Conservation (phyloP, 106 monocot species). For the Iris macrosiphon region DNA sequence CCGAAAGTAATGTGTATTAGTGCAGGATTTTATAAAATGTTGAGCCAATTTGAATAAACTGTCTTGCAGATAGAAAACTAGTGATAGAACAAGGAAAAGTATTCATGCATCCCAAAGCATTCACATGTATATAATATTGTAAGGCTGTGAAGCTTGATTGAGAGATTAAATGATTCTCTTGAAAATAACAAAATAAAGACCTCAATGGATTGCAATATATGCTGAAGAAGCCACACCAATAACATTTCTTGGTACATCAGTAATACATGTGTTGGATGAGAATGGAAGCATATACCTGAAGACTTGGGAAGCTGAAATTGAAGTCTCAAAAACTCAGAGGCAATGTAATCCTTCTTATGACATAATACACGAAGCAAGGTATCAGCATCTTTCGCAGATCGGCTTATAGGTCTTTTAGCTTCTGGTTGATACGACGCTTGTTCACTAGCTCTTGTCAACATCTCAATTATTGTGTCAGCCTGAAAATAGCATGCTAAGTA, state of each 20-base stretch:
- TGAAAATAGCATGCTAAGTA: constrained; percentile 19
- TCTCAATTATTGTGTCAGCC: constrained; percentile 57
- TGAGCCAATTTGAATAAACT: too few relatives aligned
- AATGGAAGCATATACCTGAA: constrained; percentile 38
- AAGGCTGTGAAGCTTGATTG: too few relatives aligned
- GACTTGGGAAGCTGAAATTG: constrained; percentile 72
- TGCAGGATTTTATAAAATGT: too few relatives aligned
- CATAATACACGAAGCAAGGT: constrained; percentile 65
- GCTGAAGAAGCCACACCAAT: neutral
- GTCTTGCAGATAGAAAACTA: too few relatives aligned
- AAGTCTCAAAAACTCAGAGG: constrained; percentile 65
- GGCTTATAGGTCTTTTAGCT: constrained; percentile 14
- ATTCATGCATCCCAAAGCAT: neutral
- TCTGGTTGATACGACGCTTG: constrained; percentile 19
- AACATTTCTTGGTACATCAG: neutral
- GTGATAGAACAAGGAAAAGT: neutral
- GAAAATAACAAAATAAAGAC: too few relatives aligned
- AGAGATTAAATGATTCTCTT: too few relatives aligned
- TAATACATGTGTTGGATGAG: neutral
- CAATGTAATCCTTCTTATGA: constrained; percentile 68
- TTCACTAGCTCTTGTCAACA: constrained; percentile 55
- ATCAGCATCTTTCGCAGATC: constrained; percentile 43
- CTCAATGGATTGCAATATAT: too few relatives aligned
- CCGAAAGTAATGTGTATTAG: too few relatives aligned
- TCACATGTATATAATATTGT: neutral